Percentiles rank a stretch among this genome's conserved stretches.
These are phyloP conservation scores for Panellus pusillus DNA, from an alignment of 768 basidiomycete species.

Conservation along the genomic window DNA sequence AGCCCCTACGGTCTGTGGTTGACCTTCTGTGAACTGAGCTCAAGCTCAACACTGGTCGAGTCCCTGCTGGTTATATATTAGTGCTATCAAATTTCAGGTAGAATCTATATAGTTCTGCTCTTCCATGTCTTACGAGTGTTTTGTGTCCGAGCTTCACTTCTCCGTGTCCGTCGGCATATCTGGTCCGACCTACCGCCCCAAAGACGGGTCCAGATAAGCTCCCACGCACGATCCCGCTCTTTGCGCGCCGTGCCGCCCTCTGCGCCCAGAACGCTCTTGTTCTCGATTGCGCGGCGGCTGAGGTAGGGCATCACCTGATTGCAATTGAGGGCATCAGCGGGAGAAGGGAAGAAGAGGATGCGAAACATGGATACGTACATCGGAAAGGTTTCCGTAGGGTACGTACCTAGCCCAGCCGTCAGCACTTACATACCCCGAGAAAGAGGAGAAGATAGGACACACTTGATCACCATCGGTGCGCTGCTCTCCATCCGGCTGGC, in stretches of 20 bases:
- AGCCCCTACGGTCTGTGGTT: too few species aligned
- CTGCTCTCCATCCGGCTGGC: slow-evolving; percentile 49
- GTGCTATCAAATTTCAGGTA: too few species aligned
- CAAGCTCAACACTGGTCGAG: too few species aligned
- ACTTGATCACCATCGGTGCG: slow-evolving; percentile 81
- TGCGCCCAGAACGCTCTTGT: slow-evolving; percentile 77
- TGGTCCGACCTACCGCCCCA: slow-evolving; percentile 21
- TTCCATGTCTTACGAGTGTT: too few species aligned
- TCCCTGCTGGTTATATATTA: too few species aligned
- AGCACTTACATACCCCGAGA: neutral
- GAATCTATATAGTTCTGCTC: too few species aligned
- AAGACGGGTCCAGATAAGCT: slow-evolving; percentile 51
- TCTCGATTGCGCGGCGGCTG: slow-evolving; percentile 86
- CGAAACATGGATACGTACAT: slow-evolving; percentile 42
- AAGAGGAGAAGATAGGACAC: slow-evolving; percentile 20
- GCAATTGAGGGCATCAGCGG: neutral
- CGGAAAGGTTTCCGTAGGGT: slow-evolving; percentile 71
- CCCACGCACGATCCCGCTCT: slow-evolving; percentile 58
- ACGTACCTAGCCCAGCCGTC: slow-evolving; percentile 46
- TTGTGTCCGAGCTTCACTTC: too few species aligned
- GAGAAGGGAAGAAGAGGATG: neutral
- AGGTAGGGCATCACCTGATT: slow-evolving; percentile 86
- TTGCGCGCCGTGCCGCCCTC: slow-evolving; percentile 57
- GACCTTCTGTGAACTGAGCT: too few species aligned
- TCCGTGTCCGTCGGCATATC: too few species aligned